A percentile compares a stretch with the other conserved stretches of the same genome.
Evolutionary conservation across 495 filamentous ascomycete species (phyloP).

Genomic region (Trypethelium eluteriae): DNA sequence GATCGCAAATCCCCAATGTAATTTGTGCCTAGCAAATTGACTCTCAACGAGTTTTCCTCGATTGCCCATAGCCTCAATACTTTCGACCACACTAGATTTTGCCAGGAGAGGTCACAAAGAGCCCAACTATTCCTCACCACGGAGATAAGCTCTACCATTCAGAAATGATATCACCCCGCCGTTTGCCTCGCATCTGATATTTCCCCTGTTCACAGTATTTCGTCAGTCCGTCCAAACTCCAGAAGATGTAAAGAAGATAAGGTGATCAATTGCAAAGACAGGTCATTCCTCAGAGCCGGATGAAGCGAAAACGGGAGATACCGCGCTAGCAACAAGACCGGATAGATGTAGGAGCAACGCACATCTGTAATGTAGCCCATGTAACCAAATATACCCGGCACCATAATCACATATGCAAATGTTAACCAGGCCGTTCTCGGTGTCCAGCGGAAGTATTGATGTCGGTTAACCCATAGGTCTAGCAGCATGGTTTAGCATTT

Average conservation of each 20-base stretch:
- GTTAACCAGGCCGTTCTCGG: constrained; percentile 69
- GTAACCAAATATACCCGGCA: constrained; percentile 62
- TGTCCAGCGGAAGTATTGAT: constrained; percentile 94
- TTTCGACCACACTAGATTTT: too few relatives aligned
- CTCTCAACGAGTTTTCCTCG: too few relatives aligned
- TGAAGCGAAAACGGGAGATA: background rate
- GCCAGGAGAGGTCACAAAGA: too few relatives aligned
- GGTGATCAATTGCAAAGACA: background rate
- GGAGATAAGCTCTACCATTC: constrained; percentile 44
- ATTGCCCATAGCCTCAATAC: too few relatives aligned
- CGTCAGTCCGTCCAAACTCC: background rate
- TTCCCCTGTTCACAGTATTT: constrained; percentile 55
- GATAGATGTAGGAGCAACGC: constrained; percentile 34
- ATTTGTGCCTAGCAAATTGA: too few relatives aligned
- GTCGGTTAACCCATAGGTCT: constrained; percentile 81
- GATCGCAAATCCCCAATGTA: too few relatives aligned
- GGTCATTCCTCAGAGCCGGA: background rate
- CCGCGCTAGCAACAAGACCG: background rate
- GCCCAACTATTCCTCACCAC: too few relatives aligned
- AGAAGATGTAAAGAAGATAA: background rate
- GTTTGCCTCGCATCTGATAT: constrained; percentile 78
- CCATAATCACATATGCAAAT: constrained; percentile 60
- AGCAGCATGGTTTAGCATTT: constrained; percentile 12
- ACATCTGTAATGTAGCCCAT: constrained; percentile 76
- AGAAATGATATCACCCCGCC: constrained; percentile 66